phyloP scores from a whole-genome alignment of 257 asterid species.

The Nicotiana tabacum region DNA sequence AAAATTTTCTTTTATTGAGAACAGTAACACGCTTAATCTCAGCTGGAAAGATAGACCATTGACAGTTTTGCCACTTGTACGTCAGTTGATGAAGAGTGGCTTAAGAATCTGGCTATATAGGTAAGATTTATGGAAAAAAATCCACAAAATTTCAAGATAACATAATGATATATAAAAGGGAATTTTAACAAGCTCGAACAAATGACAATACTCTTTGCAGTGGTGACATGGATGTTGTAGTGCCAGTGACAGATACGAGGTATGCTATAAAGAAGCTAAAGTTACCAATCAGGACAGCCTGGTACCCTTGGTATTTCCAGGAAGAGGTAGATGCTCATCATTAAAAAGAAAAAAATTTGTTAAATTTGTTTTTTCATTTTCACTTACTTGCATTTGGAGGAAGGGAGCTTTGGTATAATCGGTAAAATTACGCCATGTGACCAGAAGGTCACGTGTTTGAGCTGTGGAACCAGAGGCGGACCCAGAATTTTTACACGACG shows the following conservation, averaged over 20 bases:
- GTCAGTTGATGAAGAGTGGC: constrained; percentile 23
- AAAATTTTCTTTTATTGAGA: not conserved
- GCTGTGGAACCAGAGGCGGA: too few species aligned
- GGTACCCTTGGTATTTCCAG: constrained; percentile 43
- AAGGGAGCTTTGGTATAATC: too few species aligned
- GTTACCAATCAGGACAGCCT: constrained; percentile 27
- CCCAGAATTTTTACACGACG: too few species aligned
- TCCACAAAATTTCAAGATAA: not conserved
- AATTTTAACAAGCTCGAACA: not conserved
- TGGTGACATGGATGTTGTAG: constrained; percentile 32
- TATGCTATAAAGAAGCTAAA: constrained; percentile 32
- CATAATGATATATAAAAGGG: not conserved
- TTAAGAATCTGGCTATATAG: constrained; percentile 25
- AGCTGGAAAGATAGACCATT: constrained; percentile 16
- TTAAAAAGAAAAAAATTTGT: not conserved
- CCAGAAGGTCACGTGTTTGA: too few species aligned
- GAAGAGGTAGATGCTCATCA: constrained; percentile 22
- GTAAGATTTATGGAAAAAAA: not conserved
- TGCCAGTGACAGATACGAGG: constrained; percentile 41
- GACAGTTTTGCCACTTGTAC: constrained; percentile 21
- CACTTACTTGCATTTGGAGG: not conserved
- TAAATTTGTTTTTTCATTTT: not conserved
- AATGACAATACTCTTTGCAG: constrained; percentile 10
- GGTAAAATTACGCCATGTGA: too few species aligned
- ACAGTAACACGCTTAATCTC: not conserved